A percentile compares a stretch with the other conserved stretches of the same genome.
Evolutionary conservation across 768 basidiomycete genomes (phyloP).

Genomic region (Mycena polygramma): DNA sequence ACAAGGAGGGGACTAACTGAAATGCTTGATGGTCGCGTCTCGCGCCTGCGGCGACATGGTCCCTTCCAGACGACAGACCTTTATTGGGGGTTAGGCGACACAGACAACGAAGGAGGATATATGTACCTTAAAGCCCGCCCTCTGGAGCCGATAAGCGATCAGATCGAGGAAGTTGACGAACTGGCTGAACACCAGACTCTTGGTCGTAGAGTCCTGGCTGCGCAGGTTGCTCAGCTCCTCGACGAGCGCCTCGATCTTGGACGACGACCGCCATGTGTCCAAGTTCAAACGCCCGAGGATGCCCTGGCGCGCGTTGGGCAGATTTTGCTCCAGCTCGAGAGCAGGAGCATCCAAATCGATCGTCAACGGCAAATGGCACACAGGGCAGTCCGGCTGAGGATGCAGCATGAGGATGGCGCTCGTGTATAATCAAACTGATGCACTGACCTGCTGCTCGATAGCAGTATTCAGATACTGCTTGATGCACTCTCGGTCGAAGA

Average conservation of each 20-base stretch:
- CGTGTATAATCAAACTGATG: neutral
- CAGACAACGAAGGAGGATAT: neutral
- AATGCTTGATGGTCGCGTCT: slow-evolving; percentile 94
- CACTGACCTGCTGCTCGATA: slow-evolving; percentile 71
- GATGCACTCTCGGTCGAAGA: slow-evolving; percentile 97
- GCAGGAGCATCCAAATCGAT: slow-evolving; percentile 97
- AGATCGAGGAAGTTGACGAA: slow-evolving; percentile 95
- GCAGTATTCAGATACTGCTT: slow-evolving; percentile 88
- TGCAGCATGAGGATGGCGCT: slow-evolving; percentile 6
- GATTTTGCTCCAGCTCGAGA: slow-evolving; percentile 80
- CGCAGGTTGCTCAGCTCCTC: slow-evolving; percentile 93
- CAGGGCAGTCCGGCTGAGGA: slow-evolving; percentile 88
- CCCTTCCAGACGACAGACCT: slow-evolving; percentile 96
- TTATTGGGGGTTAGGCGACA: slow-evolving; percentile 8
- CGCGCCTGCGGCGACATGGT: slow-evolving; percentile 97
- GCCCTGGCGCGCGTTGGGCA: slow-evolving; percentile 77
- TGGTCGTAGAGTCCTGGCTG: slow-evolving; percentile 88
- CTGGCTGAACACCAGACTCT: slow-evolving; percentile 97
- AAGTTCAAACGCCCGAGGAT: slow-evolving; percentile 93
- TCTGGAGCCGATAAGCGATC: slow-evolving; percentile 92
- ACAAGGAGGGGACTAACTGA: slow-evolving; percentile 68
- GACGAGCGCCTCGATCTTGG: slow-evolving; percentile 96
- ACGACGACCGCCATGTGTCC: slow-evolving; percentile 93
- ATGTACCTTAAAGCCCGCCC: slow-evolving; percentile 88
- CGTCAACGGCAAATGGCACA: slow-evolving; percentile 92